These are phyloP conservation scores for Colletotrichum zoysiae DNA, from an alignment of 2,329 filamentous ascomycete genomes.

Conservation along the genomic window DNA sequence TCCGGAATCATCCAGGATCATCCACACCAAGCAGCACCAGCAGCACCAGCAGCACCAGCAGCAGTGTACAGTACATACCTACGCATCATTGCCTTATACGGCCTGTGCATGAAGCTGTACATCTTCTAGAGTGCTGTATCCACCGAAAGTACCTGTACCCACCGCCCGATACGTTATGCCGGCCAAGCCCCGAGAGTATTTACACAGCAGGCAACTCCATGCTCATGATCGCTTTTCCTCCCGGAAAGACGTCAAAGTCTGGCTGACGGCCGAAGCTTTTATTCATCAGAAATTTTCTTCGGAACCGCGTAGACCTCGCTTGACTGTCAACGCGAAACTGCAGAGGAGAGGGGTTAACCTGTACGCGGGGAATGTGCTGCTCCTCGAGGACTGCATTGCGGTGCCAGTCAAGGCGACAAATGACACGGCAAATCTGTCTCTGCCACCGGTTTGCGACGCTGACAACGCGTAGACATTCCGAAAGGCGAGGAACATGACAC, in stretches of 20 bases:
- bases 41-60: neutral
- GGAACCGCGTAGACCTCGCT: conserved; percentile 23
- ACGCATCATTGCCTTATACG: neutral
- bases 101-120: neutral
- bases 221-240: conserved; percentile 13
- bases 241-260: neutral
- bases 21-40: neutral
- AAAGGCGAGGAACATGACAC: conserved; percentile 2
- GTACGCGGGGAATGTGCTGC: no score
- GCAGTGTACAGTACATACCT: neutral
- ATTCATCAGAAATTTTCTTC: neutral
- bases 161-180: neutral
- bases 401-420: no score
- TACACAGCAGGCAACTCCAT: conserved; percentile 24
- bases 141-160: conserved; percentile 13
- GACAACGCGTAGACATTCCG: neutral
- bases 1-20: conserved; percentile 32
- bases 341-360: conserved; percentile 8
- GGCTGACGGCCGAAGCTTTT: conserved; percentile 19
- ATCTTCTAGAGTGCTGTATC: neutral
- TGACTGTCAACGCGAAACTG: conserved; percentile 16
- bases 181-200: conserved; percentile 8
- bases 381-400: no score
- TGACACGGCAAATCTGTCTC: no score
- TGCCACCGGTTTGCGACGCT: neutral